phyloP scores from a whole-genome alignment of 106 monocot genomes.

The Acorus calamus region DNA sequence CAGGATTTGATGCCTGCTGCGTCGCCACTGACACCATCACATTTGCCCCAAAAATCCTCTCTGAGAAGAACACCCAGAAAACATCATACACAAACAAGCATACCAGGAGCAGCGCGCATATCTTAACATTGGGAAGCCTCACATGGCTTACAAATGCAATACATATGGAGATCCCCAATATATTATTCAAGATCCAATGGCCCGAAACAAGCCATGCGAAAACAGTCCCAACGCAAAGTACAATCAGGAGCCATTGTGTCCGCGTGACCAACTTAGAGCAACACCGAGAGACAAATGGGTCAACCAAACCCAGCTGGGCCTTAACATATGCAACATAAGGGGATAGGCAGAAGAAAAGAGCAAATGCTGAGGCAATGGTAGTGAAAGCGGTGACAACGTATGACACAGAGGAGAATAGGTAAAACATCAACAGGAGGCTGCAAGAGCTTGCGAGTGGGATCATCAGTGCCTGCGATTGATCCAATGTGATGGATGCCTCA shows the following conservation, averaged over 20 bases:
- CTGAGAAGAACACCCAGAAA: conserved; percentile 99
- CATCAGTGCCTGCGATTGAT: conserved; percentile 87
- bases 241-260: conserved; percentile 36
- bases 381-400: conserved; percentile 78
- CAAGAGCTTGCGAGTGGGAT: conserved; percentile 92
- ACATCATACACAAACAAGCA: conserved; percentile 89
- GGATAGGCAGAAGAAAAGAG: conserved; percentile 80
- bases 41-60: conserved; percentile 93
- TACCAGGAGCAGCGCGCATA: conserved; percentile 67
- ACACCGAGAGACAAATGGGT: conserved; percentile 70
- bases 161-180: conserved; percentile 79
- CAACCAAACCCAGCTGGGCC: conserved; percentile 34
- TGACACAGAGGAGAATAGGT: conserved; percentile 86
- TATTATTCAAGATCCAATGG: conserved; percentile 85
- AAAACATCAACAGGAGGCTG: conserved; percentile 86
- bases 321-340: conserved; percentile 49
- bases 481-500: conserved; percentile 84
- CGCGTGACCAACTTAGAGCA: conserved; percentile 77
- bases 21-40: conserved; percentile 99
- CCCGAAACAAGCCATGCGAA: conserved; percentile 79
- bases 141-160: conserved; percentile 96
- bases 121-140: conserved; percentile 81
- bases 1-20: conserved; percentile 87
- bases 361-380: conserved; percentile 58
- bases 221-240: conserved; percentile 45